phyloP scores from a whole-genome alignment of 139 green algal species.

The Yamagishiella unicocca region DNA sequence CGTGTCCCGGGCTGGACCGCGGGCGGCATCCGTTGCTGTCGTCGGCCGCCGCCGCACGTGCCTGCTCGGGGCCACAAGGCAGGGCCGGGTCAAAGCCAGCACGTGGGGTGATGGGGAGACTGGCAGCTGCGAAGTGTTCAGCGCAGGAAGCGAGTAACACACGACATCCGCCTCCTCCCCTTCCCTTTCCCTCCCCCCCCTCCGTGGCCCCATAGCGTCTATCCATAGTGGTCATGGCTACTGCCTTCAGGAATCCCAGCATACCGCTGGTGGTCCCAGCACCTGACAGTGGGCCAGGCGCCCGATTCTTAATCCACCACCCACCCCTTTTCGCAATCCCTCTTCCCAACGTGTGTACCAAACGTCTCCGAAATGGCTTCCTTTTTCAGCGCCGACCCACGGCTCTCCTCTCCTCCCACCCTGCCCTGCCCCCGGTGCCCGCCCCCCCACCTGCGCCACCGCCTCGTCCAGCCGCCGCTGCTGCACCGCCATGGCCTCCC shows the following conservation, averaged over 20 bases:
- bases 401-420: no score
- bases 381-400: no score
- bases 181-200: neutral
- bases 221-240: neutral
- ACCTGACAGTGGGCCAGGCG: neutral
- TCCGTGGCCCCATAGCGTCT: neutral
- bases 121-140: neutral
- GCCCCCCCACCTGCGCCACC: constrained; percentile 11
- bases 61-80: neutral
- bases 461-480: constrained; percentile 50
- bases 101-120: neutral
- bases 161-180: neutral
- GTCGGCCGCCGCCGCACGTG: constrained; percentile 14
- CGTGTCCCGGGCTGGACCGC: constrained; percentile 18
- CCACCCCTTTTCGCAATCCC: neutral
- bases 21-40: neutral
- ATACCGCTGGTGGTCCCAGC: neutral
- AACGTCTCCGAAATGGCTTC: neutral
- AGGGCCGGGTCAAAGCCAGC: no score
- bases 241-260: no score
- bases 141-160: no score
- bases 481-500: constrained; percentile 50
- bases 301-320: neutral
- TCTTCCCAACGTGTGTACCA: neutral
- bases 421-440: neutral